phyloP scores from a whole-genome alignment of 2,329 filamentous ascomycete species.

The Exserohilum rostratum region DNA sequence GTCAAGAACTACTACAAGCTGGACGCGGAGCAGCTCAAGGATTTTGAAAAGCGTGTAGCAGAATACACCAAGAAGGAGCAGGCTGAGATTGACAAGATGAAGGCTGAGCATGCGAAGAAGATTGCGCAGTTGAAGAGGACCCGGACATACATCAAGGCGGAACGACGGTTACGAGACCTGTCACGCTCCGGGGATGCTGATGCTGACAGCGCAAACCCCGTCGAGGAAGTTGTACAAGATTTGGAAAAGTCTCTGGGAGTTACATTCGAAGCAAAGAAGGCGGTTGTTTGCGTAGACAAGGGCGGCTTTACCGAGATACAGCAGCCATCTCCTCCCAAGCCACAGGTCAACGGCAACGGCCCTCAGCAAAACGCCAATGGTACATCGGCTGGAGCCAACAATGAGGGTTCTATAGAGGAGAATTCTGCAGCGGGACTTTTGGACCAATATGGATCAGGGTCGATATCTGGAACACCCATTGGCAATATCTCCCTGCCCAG shows the following conservation, averaged over 20 bases:
- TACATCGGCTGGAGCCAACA: constrained; percentile 39
- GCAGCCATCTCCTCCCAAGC: constrained; percentile 33
- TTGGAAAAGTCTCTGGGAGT: constrained; percentile 75
- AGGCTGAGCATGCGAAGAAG: constrained; percentile 75
- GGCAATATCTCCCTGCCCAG: constrained; percentile 66
- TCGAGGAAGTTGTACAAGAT: constrained; percentile 76
- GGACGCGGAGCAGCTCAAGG: constrained; percentile 76
- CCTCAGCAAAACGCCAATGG: constrained; percentile 37
- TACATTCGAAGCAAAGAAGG: constrained; percentile 67
- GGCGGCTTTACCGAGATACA: constrained; percentile 72
- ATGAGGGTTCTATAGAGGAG: constrained; percentile 43
- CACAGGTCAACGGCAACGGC: constrained; percentile 41
- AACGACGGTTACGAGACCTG: constrained; percentile 74
- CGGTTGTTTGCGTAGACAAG: constrained; percentile 74
- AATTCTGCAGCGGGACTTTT: constrained; percentile 64
- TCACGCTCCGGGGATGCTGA: constrained; percentile 52
- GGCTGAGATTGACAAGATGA: constrained; percentile 84
- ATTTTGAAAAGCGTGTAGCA: constrained; percentile 80
- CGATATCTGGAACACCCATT: constrained; percentile 65
- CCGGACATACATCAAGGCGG: constrained; percentile 73
- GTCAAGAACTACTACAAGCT: constrained; percentile 68
- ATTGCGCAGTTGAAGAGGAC: constrained; percentile 76
- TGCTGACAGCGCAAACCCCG: constrained; percentile 50
- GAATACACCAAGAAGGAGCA: constrained; percentile 75
- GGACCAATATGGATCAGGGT: constrained; percentile 70